Base-by-base conservation (phyloP, 2,329 filamentous ascomycete species). In the Clathrospora elynae region DNA sequence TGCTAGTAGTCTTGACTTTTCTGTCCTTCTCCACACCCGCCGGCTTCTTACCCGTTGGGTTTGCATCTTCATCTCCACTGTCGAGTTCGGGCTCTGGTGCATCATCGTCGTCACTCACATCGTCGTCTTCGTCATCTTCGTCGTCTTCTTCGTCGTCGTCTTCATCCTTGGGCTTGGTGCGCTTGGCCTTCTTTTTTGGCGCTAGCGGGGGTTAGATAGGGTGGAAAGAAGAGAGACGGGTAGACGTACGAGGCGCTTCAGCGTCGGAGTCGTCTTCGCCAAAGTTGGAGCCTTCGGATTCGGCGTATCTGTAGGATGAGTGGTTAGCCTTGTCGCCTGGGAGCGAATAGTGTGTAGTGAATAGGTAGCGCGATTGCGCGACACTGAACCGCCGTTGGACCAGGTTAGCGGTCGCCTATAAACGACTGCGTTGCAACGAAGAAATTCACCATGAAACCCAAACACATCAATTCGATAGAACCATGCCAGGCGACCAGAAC, bases 31-130 rank as follows among this genome's bases (percentile, higher is more conserved):
- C 62, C 16, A 58, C 60, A 23, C 58, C 61, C 24, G 66, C 59
- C 24, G 61, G 54, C 58, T 67, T 70, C 59, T 75, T 62, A 39
- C 71, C 51, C 49, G 61, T 54, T 24, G 58, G 55, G 25, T 62
- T 73, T 35, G 75, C 64, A 43, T 69, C 70, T 34, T 70, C 65
- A 13, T 65, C 55, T 30, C 70, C 60, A 6, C 63, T 56, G 6
- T 61, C 61, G 6, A 67, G 65, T 4, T 64, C 59, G 17, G 38
- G 33, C n/a, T 24, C 43, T 10, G 37, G 37, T 8, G 24, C 44
- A 7, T 43, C 39, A 2, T 47, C 44, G 3, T 46, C 33, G 9
- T 33, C 46, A 25, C 28, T 40, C 29, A 41, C 33, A 17, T 49
- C 49, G 16, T 68, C 64, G 13, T 64, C 54, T 33, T 69, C 58